Percentiles rank a stretch among this genome's conserved stretches.
phyloP scores from a whole-genome alignment of 2,329 filamentous ascomycete genomes.

The Hirsutella thompsonii region DNA sequence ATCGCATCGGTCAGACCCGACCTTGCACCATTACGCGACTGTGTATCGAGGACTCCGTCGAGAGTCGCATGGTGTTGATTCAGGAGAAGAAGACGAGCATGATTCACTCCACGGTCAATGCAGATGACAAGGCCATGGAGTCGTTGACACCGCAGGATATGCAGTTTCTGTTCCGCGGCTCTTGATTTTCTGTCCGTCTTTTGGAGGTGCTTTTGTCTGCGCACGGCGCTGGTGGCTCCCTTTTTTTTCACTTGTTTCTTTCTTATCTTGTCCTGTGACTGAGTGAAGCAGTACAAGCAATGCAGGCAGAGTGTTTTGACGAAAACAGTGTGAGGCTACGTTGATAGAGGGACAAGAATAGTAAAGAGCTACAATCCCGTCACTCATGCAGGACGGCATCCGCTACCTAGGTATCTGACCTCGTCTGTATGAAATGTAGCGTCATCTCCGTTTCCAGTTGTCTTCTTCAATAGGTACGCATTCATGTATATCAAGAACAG shows the following conservation, averaged over 20 bases:
- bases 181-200: neutral
- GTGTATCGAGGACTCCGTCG: constrained; percentile 93
- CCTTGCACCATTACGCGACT: constrained; percentile 90
- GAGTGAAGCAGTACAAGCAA: too few relatives aligned
- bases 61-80: constrained; percentile 86
- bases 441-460: too few relatives aligned
- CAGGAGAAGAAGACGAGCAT: constrained; percentile 99
- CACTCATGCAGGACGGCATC: too few relatives aligned
- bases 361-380: too few relatives aligned
- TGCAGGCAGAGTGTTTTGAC: too few relatives aligned
- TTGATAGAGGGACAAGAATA: too few relatives aligned
- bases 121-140: constrained; percentile 81
- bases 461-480: too few relatives aligned
- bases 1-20: constrained; percentile 89
- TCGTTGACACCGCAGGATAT: constrained; percentile 83
- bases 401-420: too few relatives aligned
- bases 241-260: neutral
- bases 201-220: neutral
- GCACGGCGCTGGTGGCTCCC: neutral
- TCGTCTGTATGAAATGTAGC: too few relatives aligned
- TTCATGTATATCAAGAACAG: too few relatives aligned
- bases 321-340: too few relatives aligned
- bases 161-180: constrained; percentile 86
- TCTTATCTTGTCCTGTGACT: neutral
- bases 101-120: constrained; percentile 95